Evolutionary conservation across 306 rosid species (phyloP), one percentile per base, ranked within the genome.

Genomic region (Hippophae gyantsensis): DNA sequence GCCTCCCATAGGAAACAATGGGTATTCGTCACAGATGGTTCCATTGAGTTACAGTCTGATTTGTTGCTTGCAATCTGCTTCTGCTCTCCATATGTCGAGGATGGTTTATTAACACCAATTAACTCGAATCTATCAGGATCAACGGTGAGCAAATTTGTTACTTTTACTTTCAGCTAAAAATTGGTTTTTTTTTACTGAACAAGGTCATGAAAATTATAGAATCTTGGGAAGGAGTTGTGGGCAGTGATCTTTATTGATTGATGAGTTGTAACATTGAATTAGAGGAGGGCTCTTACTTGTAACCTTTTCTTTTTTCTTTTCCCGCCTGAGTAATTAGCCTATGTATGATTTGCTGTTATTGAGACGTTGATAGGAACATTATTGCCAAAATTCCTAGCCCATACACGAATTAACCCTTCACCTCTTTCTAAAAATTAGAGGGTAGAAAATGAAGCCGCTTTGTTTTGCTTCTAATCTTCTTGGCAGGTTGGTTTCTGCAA

Each of bases 11-110:
- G 67, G 77, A 87, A 76, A 74, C 98, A 90, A 67, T 87, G 96
- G 98, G 73, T 83, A 70, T 90, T 85, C 64, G 95, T 85, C 70
- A 75, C 92, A 60, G 96, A 85, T 78, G 85, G 84, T 75, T 85
- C 95, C 68, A 66, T 54, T 54, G 85, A 72, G 62, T 69, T 69
- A 69, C 68, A 59, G 43, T 64, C 81, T 3, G 82, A 73, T 70
- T 76, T 77, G 49, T 63, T 87, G 76, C 95, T 90, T 62, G 98
- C 96, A 74, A 85, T 90, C 65, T 78, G 84, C 77, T 90, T 87
- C 81, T 78, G 79, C 74, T 74, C 92, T 43, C 82, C 81, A 1
- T 72, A 64, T 57, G 60, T 64, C 7, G 86, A 76, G 48, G 65
- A 71, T 73, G 81, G 67, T 61, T 78, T 85, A 62, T 75, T 67